These are phyloP conservation scores for Ambispora gerdemannii DNA, from an alignment of 192 early-diverging fungal genomes.

Conservation along the genomic window DNA sequence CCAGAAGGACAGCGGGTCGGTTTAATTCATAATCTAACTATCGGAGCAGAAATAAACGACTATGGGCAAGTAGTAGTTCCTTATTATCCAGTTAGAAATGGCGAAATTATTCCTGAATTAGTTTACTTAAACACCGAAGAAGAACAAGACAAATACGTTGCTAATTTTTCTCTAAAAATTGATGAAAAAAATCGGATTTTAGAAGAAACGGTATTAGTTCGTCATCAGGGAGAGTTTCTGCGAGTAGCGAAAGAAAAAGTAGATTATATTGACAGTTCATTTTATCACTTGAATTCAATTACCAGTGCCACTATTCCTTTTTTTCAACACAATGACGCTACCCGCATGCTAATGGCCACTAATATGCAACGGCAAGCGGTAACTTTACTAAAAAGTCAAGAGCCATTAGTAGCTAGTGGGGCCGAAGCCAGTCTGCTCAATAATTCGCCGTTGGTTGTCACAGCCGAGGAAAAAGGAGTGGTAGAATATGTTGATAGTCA, in stretches of 20 bases:
- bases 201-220: background rate
- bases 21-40: background rate
- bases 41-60: conserved; percentile 14
- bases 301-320: conserved; percentile 20
- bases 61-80: background rate
- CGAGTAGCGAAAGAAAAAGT: conserved; percentile 7
- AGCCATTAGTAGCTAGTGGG: conserved; percentile 10
- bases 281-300: conserved; percentile 13
- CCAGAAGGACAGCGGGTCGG: conserved; percentile 1
- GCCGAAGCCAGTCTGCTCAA: background rate
- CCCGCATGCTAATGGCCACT: conserved; percentile 18
- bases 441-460: background rate
- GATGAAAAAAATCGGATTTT: conserved; percentile 12
- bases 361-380: conserved; percentile 20
- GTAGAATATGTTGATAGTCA: conserved; percentile 26
- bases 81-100: conserved; percentile 12
- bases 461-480: conserved; percentile 9
- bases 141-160: conserved; percentile 11
- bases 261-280: conserved; percentile 17
- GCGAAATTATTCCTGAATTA: background rate
- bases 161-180: conserved; percentile 3
- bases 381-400: conserved; percentile 11
- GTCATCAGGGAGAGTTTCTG: conserved; percentile 1
- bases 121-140: conserved; percentile 20
- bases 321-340: conserved; percentile 27